These are phyloP conservation scores for Botrytis sinoallii DNA, from an alignment of 2,329 filamentous ascomycete genomes.

Conservation along the genomic window DNA sequence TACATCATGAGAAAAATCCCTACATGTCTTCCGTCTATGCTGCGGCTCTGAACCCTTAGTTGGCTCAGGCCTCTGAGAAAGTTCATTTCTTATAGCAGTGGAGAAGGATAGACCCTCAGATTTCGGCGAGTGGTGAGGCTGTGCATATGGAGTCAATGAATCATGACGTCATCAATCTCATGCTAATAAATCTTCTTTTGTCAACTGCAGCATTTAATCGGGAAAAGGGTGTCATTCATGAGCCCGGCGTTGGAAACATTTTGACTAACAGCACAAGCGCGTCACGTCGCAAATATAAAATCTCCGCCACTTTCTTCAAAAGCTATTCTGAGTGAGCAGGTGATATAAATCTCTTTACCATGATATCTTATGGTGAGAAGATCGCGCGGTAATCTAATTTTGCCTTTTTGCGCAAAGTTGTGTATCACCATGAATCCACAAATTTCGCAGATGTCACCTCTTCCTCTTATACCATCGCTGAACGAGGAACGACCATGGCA, in stretches of 20 bases:
- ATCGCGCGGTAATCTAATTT: too few species aligned
- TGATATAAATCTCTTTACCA: accelerated
- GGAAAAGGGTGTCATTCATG: not conserved
- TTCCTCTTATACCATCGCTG: not conserved
- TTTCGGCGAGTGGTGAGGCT: not conserved
- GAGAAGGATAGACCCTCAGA: not conserved
- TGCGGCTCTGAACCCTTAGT: accelerated
- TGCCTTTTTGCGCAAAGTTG: not conserved
- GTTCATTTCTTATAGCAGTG: not conserved
- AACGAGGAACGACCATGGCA: too few species aligned
- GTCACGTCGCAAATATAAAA: too few species aligned
- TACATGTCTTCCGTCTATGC: not conserved
- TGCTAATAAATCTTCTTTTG: not conserved
- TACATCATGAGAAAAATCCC: accelerated
- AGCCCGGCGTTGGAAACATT: too few species aligned
- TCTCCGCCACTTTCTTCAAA: too few species aligned
- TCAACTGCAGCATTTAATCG: not conserved
- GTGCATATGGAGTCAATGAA: not conserved
- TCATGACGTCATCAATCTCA: not conserved
- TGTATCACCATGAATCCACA: not conserved
- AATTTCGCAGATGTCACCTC: not conserved
- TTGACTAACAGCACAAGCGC: too few species aligned
- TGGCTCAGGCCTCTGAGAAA: accelerated
- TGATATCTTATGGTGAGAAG: too few species aligned
- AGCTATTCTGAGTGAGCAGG: too few species aligned